Evolutionary conservation across 495 filamentous ascomycete species (phyloP).

Genomic region (Penicillium macrosclerotiorum): DNA sequence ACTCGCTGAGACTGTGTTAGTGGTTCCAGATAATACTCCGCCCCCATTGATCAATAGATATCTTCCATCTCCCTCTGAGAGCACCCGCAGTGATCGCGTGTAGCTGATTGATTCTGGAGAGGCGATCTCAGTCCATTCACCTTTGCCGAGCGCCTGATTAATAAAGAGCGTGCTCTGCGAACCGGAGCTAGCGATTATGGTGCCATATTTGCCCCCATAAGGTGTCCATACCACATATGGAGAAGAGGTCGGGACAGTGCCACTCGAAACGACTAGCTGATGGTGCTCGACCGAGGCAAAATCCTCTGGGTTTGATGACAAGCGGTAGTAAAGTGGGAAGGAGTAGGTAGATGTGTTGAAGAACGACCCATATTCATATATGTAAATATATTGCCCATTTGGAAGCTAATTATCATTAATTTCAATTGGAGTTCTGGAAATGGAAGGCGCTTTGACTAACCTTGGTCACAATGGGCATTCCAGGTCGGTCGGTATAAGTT

Average conservation of each 20-base stretch:
- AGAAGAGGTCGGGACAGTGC: conserved; percentile 49
- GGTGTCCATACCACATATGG: conserved; percentile 56
- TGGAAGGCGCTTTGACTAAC: conserved; percentile 9
- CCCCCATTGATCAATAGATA: conserved; percentile 28
- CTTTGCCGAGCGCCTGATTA: conserved; percentile 55
- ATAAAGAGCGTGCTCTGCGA: conserved; percentile 53
- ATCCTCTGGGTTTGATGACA: conserved; percentile 49
- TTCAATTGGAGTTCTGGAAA: background rate
- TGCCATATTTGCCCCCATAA: conserved; percentile 54
- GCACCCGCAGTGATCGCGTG: conserved; percentile 47
- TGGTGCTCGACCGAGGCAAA: conserved; percentile 45
- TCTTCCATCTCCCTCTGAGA: conserved; percentile 29
- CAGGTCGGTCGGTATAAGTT: conserved; percentile 61
- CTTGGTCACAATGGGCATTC: conserved; percentile 61
- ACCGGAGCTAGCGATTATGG: conserved; percentile 55
- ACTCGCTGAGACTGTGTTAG: conserved; percentile 32
- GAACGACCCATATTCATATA: conserved; percentile 61
- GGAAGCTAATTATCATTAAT: conserved; percentile 43
- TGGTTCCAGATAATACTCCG: conserved; percentile 22
- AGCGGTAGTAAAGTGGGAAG: conserved; percentile 59
- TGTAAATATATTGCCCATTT: conserved; percentile 59
- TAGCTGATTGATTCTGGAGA: conserved; percentile 50
- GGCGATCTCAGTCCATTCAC: conserved; percentile 52
- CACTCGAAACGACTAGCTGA: conserved; percentile 44
- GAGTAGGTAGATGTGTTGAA: conserved; percentile 37